phyloP scores from a whole-genome alignment of 805 yeast species.

The Sugiyamaella chiloensis region DNA sequence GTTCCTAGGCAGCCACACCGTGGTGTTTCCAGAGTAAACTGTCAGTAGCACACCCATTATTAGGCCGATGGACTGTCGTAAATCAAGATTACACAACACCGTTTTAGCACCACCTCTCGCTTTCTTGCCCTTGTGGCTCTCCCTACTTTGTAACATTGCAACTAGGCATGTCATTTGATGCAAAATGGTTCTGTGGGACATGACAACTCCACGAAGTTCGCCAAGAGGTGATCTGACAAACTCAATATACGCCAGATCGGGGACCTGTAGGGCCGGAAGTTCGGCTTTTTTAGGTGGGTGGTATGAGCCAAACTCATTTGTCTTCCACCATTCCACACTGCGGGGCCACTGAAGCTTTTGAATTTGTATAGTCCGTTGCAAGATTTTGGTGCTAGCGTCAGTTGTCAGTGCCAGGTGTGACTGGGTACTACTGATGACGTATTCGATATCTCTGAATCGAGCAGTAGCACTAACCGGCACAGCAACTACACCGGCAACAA shows the following conservation, averaged over 20 bases:
- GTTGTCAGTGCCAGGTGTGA: constrained; percentile 78
- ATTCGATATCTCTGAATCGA: constrained; percentile 63
- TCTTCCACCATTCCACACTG: constrained; percentile 72
- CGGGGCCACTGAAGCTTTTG: constrained; percentile 64
- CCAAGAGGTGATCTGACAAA: constrained; percentile 88
- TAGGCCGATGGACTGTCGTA: constrained; percentile 79
- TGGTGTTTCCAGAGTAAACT: constrained; percentile 77
- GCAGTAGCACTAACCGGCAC: constrained; percentile 83
- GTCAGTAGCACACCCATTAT: constrained; percentile 77
- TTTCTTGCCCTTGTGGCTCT: constrained; percentile 39
- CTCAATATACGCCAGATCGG: constrained; percentile 90
- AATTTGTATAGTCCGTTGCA: constrained; percentile 58
- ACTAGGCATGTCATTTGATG: constrained; percentile 83
- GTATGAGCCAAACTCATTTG: constrained; percentile 79
- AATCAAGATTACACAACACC: constrained; percentile 62
- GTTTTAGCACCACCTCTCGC: constrained; percentile 50
- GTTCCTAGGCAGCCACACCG: constrained; percentile 74
- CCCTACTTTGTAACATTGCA: constrained; percentile 53
- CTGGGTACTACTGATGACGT: constrained; percentile 69
- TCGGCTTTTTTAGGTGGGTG: constrained; percentile 54
- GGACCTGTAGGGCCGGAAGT: constrained; percentile 64
- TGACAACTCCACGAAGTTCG: constrained; percentile 86
- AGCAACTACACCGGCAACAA: constrained; percentile 90
- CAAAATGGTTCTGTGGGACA: constrained; percentile 81
- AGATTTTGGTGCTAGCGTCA: constrained; percentile 68